A percentile compares a stretch with the other conserved stretches of the same genome.
Conservation (phyloP, 2,329 filamentous ascomycete genomes). For the Paraconiothyrium sp. region DNA sequence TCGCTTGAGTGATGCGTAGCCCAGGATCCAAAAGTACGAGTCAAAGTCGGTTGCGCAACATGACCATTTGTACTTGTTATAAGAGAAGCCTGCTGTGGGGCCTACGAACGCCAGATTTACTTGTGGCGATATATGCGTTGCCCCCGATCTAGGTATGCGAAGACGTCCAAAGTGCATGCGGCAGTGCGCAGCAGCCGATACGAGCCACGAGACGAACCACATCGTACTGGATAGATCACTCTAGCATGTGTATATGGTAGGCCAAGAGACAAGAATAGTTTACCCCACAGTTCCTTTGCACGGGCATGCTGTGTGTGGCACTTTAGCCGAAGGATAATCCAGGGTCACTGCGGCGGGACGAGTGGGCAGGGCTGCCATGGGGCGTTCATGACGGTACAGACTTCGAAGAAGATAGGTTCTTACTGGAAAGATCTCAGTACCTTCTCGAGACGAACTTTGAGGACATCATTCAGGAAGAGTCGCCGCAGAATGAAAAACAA, state of each 20-base stretch:
- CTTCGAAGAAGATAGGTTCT: too few species aligned
- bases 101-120: constrained; percentile 4
- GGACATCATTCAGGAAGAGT: too few species aligned
- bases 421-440: too few species aligned
- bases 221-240: constrained; percentile 26
- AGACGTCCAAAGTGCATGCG: constrained; percentile 16
- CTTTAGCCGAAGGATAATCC: constrained; percentile 28
- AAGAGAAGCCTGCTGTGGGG: constrained; percentile 6
- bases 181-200: constrained; percentile 17
- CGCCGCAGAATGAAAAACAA: too few species aligned
- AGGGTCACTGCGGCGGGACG: neutral
- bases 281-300: constrained; percentile 34
- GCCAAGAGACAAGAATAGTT: constrained; percentile 27
- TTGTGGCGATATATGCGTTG: constrained; percentile 14
- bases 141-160: neutral
- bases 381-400: neutral
- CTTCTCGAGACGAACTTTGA: too few species aligned
- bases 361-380: neutral
- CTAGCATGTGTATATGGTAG: constrained; percentile 11
- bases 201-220: constrained; percentile 1
- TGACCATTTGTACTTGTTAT: neutral
- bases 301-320: constrained; percentile 17
- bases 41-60: neutral
- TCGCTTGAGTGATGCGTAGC: neutral
- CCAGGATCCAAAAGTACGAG: neutral